phyloP scores from a whole-genome alignment of 2,329 filamentous ascomycete species.

The Orbilia brochopaga region DNA sequence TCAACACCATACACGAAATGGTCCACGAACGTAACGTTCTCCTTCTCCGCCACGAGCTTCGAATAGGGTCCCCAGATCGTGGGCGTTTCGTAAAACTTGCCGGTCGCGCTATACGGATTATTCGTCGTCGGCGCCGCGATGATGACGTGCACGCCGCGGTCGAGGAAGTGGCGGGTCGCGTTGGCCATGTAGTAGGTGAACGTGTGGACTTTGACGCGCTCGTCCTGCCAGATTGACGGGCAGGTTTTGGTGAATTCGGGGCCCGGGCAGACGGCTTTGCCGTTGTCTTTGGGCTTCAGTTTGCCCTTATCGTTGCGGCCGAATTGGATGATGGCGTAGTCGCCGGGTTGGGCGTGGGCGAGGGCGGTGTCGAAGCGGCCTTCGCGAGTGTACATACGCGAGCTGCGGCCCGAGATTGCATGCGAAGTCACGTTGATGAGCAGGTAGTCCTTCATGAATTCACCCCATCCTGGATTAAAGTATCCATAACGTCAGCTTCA shows the following conservation, averaged over 20 bases:
- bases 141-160: constrained; percentile 10
- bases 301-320: constrained; percentile 32
- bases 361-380: constrained; percentile 25
- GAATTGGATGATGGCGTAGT: constrained; percentile 33
- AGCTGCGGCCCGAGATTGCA: constrained; percentile 28
- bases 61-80: constrained; percentile 23
- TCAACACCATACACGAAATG: constrained; percentile 34
- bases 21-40: constrained; percentile 14
- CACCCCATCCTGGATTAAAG: constrained; percentile 24
- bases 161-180: constrained; percentile 16
- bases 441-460: constrained; percentile 27
- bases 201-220: constrained; percentile 16
- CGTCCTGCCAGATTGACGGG: constrained; percentile 8
- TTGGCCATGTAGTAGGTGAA: constrained; percentile 28
- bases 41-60: constrained; percentile 5
- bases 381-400: constrained; percentile 28
- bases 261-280: constrained; percentile 25
- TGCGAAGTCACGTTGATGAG: constrained; percentile 6
- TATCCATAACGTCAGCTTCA: neutral
- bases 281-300: constrained; percentile 15
- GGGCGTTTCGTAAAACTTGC: constrained; percentile 16
- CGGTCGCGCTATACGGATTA: constrained; percentile 12
- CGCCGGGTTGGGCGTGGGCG: neutral
- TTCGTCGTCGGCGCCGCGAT: constrained; percentile 24
- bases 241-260: constrained; percentile 10